Percentiles rank a stretch among this genome's conserved stretches.
phyloP scores from a whole-genome alignment of 495 filamentous ascomycete species.

The Monascus purpureus region DNA sequence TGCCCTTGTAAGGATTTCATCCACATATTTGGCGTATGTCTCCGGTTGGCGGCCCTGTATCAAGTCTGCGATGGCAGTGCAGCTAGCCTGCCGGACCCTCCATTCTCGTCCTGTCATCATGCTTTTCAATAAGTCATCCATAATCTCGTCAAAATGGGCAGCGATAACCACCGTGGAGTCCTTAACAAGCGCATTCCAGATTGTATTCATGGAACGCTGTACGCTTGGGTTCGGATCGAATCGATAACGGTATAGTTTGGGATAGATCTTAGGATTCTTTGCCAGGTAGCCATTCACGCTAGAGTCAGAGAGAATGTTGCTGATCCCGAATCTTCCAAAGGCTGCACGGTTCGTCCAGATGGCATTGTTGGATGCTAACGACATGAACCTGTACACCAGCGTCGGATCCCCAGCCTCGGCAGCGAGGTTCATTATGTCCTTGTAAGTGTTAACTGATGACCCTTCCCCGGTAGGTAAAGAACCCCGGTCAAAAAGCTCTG shows the following conservation, averaged over 20 bases:
- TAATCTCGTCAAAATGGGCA: conserved; percentile 67
- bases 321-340: conserved; percentile 86
- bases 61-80: conserved; percentile 77
- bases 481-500: conserved; percentile 88
- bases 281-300: conserved; percentile 56
- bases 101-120: conserved; percentile 76
- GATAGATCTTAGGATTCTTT: conserved; percentile 82
- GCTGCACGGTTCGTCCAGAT: conserved; percentile 92
- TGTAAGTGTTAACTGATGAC: conserved; percentile 82
- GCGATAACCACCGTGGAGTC: conserved; percentile 61
- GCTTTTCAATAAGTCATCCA: conserved; percentile 70
- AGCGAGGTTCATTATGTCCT: conserved; percentile 85
- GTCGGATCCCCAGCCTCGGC: conserved; percentile 89
- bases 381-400: conserved; percentile 95
- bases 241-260: conserved; percentile 83
- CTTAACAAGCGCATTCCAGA: conserved; percentile 87
- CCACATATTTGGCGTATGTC: conserved; percentile 71
- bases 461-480: conserved; percentile 83
- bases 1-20: conserved; percentile 65
- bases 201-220: conserved; percentile 87
- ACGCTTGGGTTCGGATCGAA: conserved; percentile 93
- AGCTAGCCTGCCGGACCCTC: conserved; percentile 82
- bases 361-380: conserved; percentile 80
- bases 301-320: conserved; percentile 77
- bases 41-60: conserved; percentile 59